Percentiles rank a stretch among this genome's conserved stretches.
These are phyloP conservation scores for Trypanosoma conorhini DNA, from an alignment of 208 protist species.

Conservation along the genomic window DNA sequence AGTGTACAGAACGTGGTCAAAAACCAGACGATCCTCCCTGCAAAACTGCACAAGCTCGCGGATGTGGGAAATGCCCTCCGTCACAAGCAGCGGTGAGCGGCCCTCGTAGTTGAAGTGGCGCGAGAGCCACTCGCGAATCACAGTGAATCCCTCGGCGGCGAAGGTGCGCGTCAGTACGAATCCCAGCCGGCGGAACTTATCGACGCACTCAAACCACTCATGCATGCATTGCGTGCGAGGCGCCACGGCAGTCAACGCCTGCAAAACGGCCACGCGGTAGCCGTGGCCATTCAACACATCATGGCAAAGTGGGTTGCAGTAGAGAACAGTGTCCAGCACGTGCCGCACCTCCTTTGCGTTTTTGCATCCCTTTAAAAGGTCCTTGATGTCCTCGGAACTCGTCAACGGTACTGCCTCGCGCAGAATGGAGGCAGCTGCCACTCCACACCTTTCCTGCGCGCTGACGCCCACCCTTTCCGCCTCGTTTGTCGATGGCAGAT, in stretches of 20 bases:
- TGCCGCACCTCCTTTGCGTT: slow-evolving; percentile 75
- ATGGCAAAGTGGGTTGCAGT: slow-evolving; percentile 66
- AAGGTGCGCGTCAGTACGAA: slow-evolving; percentile 86
- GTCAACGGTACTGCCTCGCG: slow-evolving; percentile 49
- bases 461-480: neutral
- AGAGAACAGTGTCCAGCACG: slow-evolving; percentile 70
- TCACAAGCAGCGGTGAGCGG: slow-evolving; percentile 67
- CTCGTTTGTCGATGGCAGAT: neutral
- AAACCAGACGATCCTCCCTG: slow-evolving; percentile 77
- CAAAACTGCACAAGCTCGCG: slow-evolving; percentile 76
- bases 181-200: slow-evolving; percentile 65
- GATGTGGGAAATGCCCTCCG: slow-evolving; percentile 65
- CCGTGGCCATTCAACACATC: slow-evolving; percentile 87
- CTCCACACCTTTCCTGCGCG: slow-evolving; percentile 33
- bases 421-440: slow-evolving; percentile 38
- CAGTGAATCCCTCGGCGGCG: slow-evolving; percentile 75
- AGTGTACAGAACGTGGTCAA: slow-evolving; percentile 89
- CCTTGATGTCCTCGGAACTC: slow-evolving; percentile 46
- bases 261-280: slow-evolving; percentile 75
- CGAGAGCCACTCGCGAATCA: slow-evolving; percentile 72
- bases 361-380: slow-evolving; percentile 65
- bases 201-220: slow-evolving; percentile 83
- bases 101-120: slow-evolving; percentile 59
- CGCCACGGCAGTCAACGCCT: slow-evolving; percentile 60
- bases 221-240: slow-evolving; percentile 51